phyloP scores from a whole-genome alignment of 2,329 filamentous ascomycete genomes.

The Magnaporthales sp. region DNA sequence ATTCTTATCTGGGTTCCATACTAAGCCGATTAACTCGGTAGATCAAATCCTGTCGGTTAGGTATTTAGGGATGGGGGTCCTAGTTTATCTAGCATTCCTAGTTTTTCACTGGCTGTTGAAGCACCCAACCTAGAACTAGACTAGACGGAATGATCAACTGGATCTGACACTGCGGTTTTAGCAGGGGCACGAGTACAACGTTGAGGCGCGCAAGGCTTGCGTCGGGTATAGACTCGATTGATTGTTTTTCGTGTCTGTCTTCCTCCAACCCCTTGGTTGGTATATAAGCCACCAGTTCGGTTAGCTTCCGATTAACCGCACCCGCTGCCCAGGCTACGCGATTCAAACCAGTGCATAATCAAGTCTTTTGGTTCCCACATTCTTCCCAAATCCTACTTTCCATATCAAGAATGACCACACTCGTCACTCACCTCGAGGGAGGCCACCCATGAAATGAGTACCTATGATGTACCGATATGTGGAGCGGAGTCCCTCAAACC shows the following conservation, averaged over 20 bases:
- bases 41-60: background rate
- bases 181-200: background rate
- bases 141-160: background rate
- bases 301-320: background rate
- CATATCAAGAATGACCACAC: background rate
- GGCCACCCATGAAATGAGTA: background rate
- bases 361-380: background rate
- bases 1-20: background rate
- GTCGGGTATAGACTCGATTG: background rate
- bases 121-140: background rate
- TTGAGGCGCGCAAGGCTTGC: background rate
- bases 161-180: background rate
- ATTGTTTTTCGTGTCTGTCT: background rate
- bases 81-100: background rate
- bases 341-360: background rate
- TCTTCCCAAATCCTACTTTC: background rate
- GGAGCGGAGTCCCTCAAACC: background rate
- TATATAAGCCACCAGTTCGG: background rate
- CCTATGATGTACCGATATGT: background rate
- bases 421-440: background rate
- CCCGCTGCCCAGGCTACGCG: background rate
- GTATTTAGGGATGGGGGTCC: background rate
- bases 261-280: background rate
- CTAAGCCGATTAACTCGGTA: background rate
- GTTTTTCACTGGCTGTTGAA: background rate